Evolutionary conservation across 1,139 yeast genomes (phyloP).

Genomic region (Entelexis paramagnoliae): DNA sequence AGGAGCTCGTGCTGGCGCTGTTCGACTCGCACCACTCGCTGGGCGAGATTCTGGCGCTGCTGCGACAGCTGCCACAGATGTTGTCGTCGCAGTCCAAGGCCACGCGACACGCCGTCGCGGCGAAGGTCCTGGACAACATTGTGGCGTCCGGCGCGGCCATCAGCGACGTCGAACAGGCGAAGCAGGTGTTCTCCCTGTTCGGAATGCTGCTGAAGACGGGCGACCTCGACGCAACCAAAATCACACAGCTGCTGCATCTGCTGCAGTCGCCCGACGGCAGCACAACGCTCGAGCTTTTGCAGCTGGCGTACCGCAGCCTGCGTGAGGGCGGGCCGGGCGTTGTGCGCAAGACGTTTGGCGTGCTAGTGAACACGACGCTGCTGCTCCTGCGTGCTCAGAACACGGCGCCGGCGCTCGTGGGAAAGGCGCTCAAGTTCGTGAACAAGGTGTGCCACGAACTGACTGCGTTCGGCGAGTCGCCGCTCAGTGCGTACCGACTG

Average conservation of each 20-base stretch:
- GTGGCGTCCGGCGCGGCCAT: not conserved
- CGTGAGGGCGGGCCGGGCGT: constrained; percentile 44
- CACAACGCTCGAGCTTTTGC: constrained; percentile 48
- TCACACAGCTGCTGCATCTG: constrained; percentile 62
- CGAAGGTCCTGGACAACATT: constrained; percentile 11
- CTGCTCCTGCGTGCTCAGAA: constrained; percentile 38
- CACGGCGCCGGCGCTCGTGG: constrained; percentile 22
- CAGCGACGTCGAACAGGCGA: constrained; percentile 8
- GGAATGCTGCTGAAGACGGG: constrained; percentile 30
- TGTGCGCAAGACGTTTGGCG: constrained; percentile 58
- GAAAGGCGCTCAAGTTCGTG: constrained; percentile 55
- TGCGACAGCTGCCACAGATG: constrained; percentile 11
- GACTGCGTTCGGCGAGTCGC: constrained; percentile 41
- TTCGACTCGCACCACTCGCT: constrained; percentile 33
- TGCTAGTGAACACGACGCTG: constrained; percentile 53
- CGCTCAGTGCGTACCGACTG: constrained; percentile 42
- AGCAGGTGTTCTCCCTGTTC: constrained; percentile 34
- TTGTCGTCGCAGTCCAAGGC: constrained; percentile 32
- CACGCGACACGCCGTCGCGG: constrained; percentile 32
- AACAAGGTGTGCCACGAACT: constrained; percentile 66
- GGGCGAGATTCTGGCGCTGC: constrained; percentile 6
- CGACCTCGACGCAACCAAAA: constrained; percentile 48
- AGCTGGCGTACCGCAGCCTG: constrained; percentile 45
- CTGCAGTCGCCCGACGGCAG: constrained; percentile 43
- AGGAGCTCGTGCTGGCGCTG: constrained; percentile 47